Percentiles rank a stretch among this genome's conserved stretches.
These are phyloP conservation scores for Citrus trifoliata DNA, from an alignment of 345 rosid genomes.

Conservation along the genomic window DNA sequence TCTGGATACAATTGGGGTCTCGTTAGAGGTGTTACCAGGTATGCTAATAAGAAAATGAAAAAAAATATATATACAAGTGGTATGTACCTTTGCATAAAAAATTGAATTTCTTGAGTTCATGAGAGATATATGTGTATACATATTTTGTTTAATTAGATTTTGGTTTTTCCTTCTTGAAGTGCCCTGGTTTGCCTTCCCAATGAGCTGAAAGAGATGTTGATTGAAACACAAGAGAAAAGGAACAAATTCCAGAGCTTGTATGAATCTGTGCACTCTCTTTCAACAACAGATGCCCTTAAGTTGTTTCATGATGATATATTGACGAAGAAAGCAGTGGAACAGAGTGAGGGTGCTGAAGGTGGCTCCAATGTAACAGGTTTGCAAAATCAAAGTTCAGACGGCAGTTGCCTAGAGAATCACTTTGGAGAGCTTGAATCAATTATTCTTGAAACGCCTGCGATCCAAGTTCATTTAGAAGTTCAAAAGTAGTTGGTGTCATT, in stretches of 20 bases:
- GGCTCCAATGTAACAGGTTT: slow-evolving; percentile 11
- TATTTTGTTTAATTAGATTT: not conserved
- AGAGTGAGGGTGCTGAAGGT: slow-evolving; percentile 21
- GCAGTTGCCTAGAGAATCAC: slow-evolving; percentile 31
- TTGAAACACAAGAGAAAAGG: slow-evolving; percentile 44
- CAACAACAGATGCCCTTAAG: slow-evolving; percentile 54
- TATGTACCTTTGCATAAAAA: not conserved
- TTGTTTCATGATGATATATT: slow-evolving; percentile 37
- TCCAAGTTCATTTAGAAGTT: slow-evolving; percentile 27
- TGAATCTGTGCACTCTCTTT: slow-evolving; percentile 41
- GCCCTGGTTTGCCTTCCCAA: slow-evolving; percentile 61
- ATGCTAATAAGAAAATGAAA: slow-evolving; percentile 10
- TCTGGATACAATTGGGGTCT: slow-evolving; percentile 71
- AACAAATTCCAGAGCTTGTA: slow-evolving; percentile 37
- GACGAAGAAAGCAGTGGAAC: slow-evolving; percentile 28
- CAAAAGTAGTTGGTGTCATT: slow-evolving; percentile 9
- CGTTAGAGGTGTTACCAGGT: slow-evolving; percentile 82
- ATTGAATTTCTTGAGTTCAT: not conserved
- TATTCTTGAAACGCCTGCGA: slow-evolving; percentile 42
- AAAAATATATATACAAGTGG: not conserved
- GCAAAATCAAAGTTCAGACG: slow-evolving; percentile 21
- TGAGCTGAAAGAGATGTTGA: slow-evolving; percentile 47
- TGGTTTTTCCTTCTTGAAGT: slow-evolving; percentile 27
- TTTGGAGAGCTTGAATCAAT: slow-evolving; percentile 49
- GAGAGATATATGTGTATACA: not conserved